Evolutionary conservation across 352 stramenopile genomes (phyloP), one percentile per base, ranked within the genome.

Genomic region (Phytophthora chlamydospora): DNA sequence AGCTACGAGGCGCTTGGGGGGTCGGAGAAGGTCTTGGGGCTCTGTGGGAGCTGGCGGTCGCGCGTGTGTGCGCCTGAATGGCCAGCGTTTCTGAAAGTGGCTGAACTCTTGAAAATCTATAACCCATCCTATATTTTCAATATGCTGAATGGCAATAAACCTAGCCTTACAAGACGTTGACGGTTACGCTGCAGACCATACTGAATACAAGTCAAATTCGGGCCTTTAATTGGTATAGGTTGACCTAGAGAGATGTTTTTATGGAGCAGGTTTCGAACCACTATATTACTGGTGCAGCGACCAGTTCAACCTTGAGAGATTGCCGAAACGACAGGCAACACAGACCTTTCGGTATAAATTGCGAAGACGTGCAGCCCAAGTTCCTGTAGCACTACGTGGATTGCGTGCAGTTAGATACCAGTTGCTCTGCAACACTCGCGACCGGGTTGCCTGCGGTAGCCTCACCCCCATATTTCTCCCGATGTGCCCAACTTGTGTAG

Each of bases 201-300:
- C 39, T 44, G 16, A 44, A 44, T 27, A 44, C n/a, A 44, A 44
- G 14, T 44, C 39, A 44, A 29, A 44, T 29, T 44, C 39, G n/a
- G n/a, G n/a, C n/a, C n/a, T n/a, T n/a, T n/a, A n/a, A n/a, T n/a
- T n/a, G n/a, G n/a, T n/a, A n/a, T n/a, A n/a, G n/a, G n/a, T n/a
- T n/a, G n/a, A n/a, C n/a, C n/a, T 6, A 47, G 40, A 47, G 19
- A 47, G 40, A 47, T 17, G 40, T 33, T 47, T 33, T 47, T n/a
- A 5, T n/a, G 7, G 33, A n/a, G 9, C 4, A 47, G 40, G 19
- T 13, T 47, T 47, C 8, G 17, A 47, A 14, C 16, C 17, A 47
- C 19, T 8, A 47, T 47, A 24, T 33, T 12, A 47, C 33, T 47
- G 40, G 40, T 27, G 17, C 19, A 34, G 40, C 7, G 21, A 16